Evolutionary conservation across 176 grass and related monocot genomes (phyloP), one percentile per base, ranked within the genome.

Genomic region (Cymbopogon citratus): DNA sequence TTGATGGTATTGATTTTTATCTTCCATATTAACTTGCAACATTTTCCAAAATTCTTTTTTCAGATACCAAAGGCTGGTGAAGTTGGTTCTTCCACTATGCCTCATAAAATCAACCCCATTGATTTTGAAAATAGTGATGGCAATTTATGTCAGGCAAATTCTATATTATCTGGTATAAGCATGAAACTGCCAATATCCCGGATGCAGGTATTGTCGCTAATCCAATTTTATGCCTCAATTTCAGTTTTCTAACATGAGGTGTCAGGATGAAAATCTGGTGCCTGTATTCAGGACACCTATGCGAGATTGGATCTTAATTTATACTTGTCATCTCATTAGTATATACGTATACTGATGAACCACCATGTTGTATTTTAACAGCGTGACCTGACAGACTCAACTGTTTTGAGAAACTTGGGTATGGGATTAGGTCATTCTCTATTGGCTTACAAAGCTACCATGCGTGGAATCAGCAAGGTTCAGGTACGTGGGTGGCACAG

Each of bases 51-150:
- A 61, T 63, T 82, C 44, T 87, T 39, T 69, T 87, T 46, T 36
- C 85, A 99, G 97, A 88, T 93, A 84, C 80, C 89, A 38, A 99
- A 99, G 83, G 87, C 85, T 66, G 97, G 93, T 74, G 97, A 99
- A 84, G 85, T 99, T 73, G 97, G 97, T 86, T 95, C 92, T 34
- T 99, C 97, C 63, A 99, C 93, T 16, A 99, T 99, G 97, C 97
- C 93, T 83, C 96, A 98, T 81, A 98, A 98, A 91, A 88, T 99
- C 66, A 98, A 98, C 81, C 92, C 96, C 43, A 99, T 99, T 23
- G 87, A 99, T 93, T 99, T 99, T 87, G 97, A 99, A 90, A 99
- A 99, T 43, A 99, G 97, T 28, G 96, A 98, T 40, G 96, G 96
- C 34, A 98, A 98, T 86, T 62, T 93, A 24, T 74, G n/a, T 78